Base-by-base conservation (phyloP, 208 protist species). In the Crithidia expoeki region DNA sequence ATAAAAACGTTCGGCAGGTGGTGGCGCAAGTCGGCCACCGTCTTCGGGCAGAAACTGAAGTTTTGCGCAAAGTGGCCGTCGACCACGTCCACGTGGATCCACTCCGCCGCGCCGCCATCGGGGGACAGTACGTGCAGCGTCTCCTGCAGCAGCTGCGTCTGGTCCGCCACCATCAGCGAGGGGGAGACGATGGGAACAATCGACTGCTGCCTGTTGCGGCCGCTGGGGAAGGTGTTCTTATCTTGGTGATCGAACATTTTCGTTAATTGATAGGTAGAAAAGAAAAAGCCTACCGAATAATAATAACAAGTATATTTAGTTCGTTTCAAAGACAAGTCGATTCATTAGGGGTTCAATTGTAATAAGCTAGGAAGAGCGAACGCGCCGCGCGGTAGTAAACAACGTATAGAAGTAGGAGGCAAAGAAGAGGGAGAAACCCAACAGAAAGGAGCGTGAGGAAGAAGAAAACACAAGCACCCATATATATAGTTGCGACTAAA, bases 51-150 rank as follows among this genome's bases (percentile, higher is more conserved):
- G 57, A 98, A 89, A 51, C 93, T 98, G 42, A 99, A 86, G 80
- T 99, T 99, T 27, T 92, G 93, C 23, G 98, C 97, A 84, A 99
- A 99, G 83, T 99, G 97, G 11, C 97, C 96, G 66, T 94, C 84
- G 94, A 99, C 98, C 4, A 99, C 92, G 72, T 99, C 98, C 42
- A 99, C 84, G 82, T 99, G 98, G 9, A 99, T 80, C 93, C 94
- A 98, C 76, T 99, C 97, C 2, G 84, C 59, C 25, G 79, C 83
- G n/a, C 82, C 86, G 10, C 88, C 88, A 3, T 78, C 75, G 1
- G 19, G 14, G 19, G 85, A 86, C n/a, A 97, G 71, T n/a, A 98
- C 92, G 57, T 80, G 42, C n/a, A 77, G 68, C 44, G 88, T 89
- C 53, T 97, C 96, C 47, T 84, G 68, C 19, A 89, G 83, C 14